Base-by-base conservation (phyloP, 257 asterid species). In the Fraxinus excelsior region DNA sequence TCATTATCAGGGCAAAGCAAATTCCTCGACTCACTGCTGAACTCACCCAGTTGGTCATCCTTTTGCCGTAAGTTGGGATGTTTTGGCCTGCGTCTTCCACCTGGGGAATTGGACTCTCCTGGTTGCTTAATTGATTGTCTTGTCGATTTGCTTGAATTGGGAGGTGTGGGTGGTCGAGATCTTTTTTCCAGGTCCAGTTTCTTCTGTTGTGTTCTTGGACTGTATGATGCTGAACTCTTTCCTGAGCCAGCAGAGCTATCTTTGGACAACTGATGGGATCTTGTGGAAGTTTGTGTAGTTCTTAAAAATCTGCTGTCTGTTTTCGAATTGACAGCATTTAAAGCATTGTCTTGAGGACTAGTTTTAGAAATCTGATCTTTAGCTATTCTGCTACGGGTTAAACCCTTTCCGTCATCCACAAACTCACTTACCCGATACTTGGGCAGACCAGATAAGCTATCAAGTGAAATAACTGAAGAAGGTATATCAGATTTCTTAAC, bases 201-300 rank as follows among this genome's bases (percentile, higher is more conserved):
- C 86, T 91, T 89, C 89, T 86, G 93, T 77, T 87, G 88, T 87
- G 86, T 53, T 84, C 97, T 88, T 21, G 98, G 98, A 72, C 97
- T 90, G 79, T 82, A 82, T 28, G 91, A 87, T 72, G 90, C 96
- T 12, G 93, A 81, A 82, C 71, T 87, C 89, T 82, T 92, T 72
- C 76, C 74, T 3, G 85, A 51, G 74, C 83, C 86, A 26, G 75
- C 74, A 80, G 78, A 82, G 79, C 78, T 89, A 60, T 91, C 96
- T 79, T 86, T 91, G 9, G 85, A 77, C 46, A 72, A 70, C 72
- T 81, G 89, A 58, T 84, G 86, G 74, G 89, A 68, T 87, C 90
- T 86, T 38, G 81, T 29, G 13, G 92, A 86, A 72, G 82, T 75
- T 68, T 84, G 89, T 26, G 87, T 28, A 26, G 87, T 70, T 85